These are phyloP conservation scores for Osmozyma mogii DNA, from an alignment of 805 yeast species.

Conservation along the genomic window DNA sequence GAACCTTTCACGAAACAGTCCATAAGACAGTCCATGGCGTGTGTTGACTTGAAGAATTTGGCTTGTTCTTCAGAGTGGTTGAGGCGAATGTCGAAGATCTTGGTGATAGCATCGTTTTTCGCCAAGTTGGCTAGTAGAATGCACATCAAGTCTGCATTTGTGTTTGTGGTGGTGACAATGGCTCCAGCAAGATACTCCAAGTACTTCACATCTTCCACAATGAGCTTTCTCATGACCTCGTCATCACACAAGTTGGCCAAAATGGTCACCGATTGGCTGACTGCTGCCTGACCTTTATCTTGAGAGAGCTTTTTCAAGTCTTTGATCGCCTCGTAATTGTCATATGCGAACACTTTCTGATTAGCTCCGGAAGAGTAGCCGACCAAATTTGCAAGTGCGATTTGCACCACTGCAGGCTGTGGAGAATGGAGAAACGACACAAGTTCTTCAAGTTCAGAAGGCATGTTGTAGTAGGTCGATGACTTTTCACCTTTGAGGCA, in stretches of 20 bases:
- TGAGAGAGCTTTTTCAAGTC: slow-evolving; percentile 59
- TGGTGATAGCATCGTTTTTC: slow-evolving; percentile 58
- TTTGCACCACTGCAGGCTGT: slow-evolving; percentile 69
- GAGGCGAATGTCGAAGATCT: slow-evolving; percentile 35
- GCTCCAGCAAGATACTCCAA: slow-evolving; percentile 38
- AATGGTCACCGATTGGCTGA: slow-evolving; percentile 66
- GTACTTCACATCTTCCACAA: slow-evolving; percentile 59
- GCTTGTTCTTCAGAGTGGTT: slow-evolving; percentile 31
- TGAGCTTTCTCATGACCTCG: slow-evolving; percentile 47
- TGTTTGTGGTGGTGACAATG: slow-evolving; percentile 48
- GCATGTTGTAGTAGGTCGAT: slow-evolving; percentile 19
- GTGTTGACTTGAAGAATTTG: slow-evolving; percentile 44
- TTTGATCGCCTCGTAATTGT: slow-evolving; percentile 60
- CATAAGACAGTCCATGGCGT: slow-evolving; percentile 71
- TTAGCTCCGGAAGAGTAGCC: slow-evolving; percentile 72
- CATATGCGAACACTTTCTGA: slow-evolving; percentile 57
- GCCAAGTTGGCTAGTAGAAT: slow-evolving; percentile 83
- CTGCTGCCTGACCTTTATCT: slow-evolving; percentile 47
- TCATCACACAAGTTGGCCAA: slow-evolving; percentile 80
- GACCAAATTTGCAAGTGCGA: slow-evolving; percentile 78
- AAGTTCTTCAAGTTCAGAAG: slow-evolving; percentile 42
- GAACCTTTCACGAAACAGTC: slow-evolving; percentile 85
- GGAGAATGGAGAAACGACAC: slow-evolving; percentile 78
- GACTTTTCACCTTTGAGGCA: too few relatives aligned
- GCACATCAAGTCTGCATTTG: slow-evolving; percentile 73